These are phyloP conservation scores for Nadsonia commutata DNA, from an alignment of 1,139 yeast genomes.

Conservation along the genomic window DNA sequence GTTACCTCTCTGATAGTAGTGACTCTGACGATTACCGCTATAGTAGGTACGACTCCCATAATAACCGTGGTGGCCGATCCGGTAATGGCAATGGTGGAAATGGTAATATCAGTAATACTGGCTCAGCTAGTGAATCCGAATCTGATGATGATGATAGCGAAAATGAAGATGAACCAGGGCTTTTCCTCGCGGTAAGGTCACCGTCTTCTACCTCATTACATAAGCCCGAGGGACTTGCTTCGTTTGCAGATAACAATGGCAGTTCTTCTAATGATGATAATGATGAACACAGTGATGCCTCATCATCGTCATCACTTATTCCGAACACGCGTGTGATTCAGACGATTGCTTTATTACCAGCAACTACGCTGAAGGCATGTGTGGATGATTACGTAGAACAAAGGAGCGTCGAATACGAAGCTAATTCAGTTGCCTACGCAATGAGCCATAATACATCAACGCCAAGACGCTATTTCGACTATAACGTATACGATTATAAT, in stretches of 20 bases:
- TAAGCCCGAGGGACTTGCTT: slow-evolving; percentile 10
- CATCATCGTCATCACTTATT: not conserved
- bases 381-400: slow-evolving; percentile 59
- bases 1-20: slow-evolving; percentile 12
- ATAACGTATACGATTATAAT: slow-evolving; percentile 67
- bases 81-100: no score
- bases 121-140: slow-evolving; percentile 1
- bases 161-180: slow-evolving; percentile 56
- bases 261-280: not conserved
- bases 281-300: not conserved
- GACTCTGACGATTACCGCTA: slow-evolving; percentile 1
- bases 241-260: slow-evolving; percentile 2
- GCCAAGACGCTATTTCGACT: slow-evolving; percentile 56
- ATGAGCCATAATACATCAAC: slow-evolving; percentile 64
- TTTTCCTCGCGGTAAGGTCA: slow-evolving; percentile 39
- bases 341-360: slow-evolving; percentile 64
- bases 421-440: slow-evolving; percentile 28
- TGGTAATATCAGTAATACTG: no score
- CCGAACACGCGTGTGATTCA: slow-evolving; percentile 8
- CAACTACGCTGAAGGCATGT: slow-evolving; percentile 68
- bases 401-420: slow-evolving; percentile 30
- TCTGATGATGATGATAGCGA: slow-evolving; percentile 29
- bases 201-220: slow-evolving; percentile 23
- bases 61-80: not conserved
- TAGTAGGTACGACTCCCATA: not conserved